Percentiles rank a stretch among this genome's conserved stretches.
Conservation (phyloP, 2,329 filamentous ascomycete genomes). For the Stemphylium lycopersici region DNA sequence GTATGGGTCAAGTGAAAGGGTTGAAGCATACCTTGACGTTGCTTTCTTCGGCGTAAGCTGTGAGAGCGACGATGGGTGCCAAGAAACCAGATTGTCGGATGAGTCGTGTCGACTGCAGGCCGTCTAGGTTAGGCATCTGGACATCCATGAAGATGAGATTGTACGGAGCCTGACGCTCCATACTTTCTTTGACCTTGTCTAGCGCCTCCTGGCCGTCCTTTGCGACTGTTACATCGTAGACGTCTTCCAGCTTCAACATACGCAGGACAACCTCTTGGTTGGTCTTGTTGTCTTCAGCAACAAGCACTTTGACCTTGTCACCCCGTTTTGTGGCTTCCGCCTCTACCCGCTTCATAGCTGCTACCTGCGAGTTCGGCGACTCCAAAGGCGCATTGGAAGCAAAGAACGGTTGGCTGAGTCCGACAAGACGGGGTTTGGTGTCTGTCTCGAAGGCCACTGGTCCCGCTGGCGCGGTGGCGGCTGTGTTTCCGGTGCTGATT, state of each 20-base stretch:
- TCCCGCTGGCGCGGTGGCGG: slow-evolving; percentile 21
- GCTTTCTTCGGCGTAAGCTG: slow-evolving; percentile 87
- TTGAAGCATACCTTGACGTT: slow-evolving; percentile 75
- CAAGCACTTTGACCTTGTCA: slow-evolving; percentile 76
- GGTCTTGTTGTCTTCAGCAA: slow-evolving; percentile 77
- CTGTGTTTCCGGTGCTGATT: slow-evolving; percentile 18
- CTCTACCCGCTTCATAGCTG: slow-evolving; percentile 69
- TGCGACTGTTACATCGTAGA: slow-evolving; percentile 88
- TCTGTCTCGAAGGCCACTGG: slow-evolving; percentile 61
- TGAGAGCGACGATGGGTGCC: slow-evolving; percentile 87
- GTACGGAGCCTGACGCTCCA: slow-evolving; percentile 74
- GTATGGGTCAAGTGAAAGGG: not conserved
- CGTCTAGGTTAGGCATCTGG: slow-evolving; percentile 91
- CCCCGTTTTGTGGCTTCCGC: slow-evolving; percentile 62
- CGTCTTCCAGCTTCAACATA: slow-evolving; percentile 75
- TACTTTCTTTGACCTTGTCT: slow-evolving; percentile 81
- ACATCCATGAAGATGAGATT: slow-evolving; percentile 97
- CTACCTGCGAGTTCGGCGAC: slow-evolving; percentile 65
- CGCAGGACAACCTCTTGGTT: slow-evolving; percentile 59
- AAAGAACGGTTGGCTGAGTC: slow-evolving; percentile 84
- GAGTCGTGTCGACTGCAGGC: slow-evolving; percentile 81
- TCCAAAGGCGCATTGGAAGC: slow-evolving; percentile 56
- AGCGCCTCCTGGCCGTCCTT: slow-evolving; percentile 79
- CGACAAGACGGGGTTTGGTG: slow-evolving; percentile 77
- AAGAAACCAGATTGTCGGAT: slow-evolving; percentile 87